phyloP scores from a whole-genome alignment of 345 rosid species.

The Moricandia arvensis region DNA sequence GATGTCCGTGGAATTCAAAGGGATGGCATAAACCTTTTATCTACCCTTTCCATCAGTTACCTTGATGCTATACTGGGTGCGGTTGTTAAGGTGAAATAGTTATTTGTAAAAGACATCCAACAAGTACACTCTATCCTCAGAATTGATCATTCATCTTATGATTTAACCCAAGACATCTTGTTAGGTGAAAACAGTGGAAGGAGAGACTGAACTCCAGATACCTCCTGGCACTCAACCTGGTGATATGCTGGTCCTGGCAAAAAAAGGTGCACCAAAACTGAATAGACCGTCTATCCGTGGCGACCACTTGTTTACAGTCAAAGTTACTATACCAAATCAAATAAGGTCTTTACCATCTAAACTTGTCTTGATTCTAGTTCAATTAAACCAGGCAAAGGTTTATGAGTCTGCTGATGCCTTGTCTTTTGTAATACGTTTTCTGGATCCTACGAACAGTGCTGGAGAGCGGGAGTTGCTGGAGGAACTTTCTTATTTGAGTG shows the following conservation, averaged over 20 bases:
- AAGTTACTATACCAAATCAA: conserved; percentile 77
- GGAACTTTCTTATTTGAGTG: conserved; percentile 71
- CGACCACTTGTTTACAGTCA: conserved; percentile 83
- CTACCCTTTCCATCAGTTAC: conserved; percentile 74
- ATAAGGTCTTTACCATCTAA: conserved; percentile 50
- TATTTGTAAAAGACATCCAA: conserved; percentile 15
- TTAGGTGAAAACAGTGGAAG: conserved; percentile 97
- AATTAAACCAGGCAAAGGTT: neutral
- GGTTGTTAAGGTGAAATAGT: conserved; percentile 58
- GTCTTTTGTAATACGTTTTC: neutral
- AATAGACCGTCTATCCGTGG: conserved; percentile 95
- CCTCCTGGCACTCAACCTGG: conserved; percentile 96
- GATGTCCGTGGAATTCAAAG: conserved; percentile 81
- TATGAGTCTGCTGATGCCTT: conserved; percentile 13
- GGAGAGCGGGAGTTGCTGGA: conserved; percentile 84
- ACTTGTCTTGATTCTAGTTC: neutral
- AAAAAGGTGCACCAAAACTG: conserved; percentile 86
- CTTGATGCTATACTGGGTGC: conserved; percentile 92
- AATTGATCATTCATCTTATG: conserved; percentile 11
- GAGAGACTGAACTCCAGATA: conserved; percentile 73
- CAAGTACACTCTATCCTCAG: neutral
- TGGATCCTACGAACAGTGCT: conserved; percentile 48
- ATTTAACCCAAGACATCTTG: conserved; percentile 22
- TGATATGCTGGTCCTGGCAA: conserved; percentile 81
- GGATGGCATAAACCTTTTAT: conserved; percentile 86